Conservation (phyloP, 176 grass and related monocot genomes). For the Paspalum vaginatum region DNA sequence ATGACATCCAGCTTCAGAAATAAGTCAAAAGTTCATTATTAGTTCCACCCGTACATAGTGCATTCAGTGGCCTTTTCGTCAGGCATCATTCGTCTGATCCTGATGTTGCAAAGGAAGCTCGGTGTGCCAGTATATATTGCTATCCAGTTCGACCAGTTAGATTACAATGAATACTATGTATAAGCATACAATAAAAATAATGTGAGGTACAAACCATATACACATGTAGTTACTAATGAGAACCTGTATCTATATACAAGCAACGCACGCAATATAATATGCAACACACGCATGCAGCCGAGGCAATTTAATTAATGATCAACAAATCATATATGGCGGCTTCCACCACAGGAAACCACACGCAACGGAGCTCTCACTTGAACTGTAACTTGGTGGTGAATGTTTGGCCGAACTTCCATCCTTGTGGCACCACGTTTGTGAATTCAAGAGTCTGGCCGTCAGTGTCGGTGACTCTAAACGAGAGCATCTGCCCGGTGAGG, state of each 20-base stretch:
- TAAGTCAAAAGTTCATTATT: no score
- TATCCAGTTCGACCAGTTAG: no score
- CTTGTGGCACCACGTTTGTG: constrained; percentile 34
- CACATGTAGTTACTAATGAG: neutral
- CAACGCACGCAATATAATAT: neutral
- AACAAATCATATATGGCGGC: neutral
- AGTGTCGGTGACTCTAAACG: constrained; percentile 30
- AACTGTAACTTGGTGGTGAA: constrained; percentile 46
- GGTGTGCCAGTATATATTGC: no score
- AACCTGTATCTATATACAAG: neutral
- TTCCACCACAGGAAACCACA: neutral
- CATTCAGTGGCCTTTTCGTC: no score
- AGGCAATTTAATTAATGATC: no score
- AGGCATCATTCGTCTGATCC: no score
- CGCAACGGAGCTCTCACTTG: neutral
- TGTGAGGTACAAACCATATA: neutral
- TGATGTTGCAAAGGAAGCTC: no score
- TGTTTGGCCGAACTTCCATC: constrained; percentile 55
- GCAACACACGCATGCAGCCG: no score
- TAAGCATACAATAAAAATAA: neutral
- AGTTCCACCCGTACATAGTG: no score
- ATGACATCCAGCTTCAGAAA: neutral
- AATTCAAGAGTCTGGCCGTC: constrained; percentile 35
- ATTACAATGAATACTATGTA: no score
- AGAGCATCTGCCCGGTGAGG: constrained; percentile 1